Conservation (phyloP, 805 yeast species). For the Brettanomyces sp. region DNA sequence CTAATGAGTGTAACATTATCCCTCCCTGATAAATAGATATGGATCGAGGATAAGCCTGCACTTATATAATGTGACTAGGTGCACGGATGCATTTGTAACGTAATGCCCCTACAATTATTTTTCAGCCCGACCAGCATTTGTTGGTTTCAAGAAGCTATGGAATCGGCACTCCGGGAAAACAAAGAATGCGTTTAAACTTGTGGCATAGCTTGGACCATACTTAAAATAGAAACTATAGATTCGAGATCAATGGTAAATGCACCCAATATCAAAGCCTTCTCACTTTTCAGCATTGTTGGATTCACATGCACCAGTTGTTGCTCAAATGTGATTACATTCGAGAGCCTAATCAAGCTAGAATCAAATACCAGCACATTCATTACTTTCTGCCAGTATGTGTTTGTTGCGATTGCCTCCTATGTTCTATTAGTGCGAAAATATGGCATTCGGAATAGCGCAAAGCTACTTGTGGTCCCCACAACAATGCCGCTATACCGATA, state of each 20-base stretch:
- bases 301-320: conserved; percentile 69
- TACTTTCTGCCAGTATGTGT: conserved; percentile 49
- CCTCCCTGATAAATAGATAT: too few relatives aligned
- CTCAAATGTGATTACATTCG: conserved; percentile 56
- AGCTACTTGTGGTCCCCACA: conserved; percentile 18
- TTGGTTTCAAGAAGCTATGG: too few relatives aligned
- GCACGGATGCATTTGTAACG: too few relatives aligned
- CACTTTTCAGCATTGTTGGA: conserved; percentile 4
- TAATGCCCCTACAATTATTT: too few relatives aligned
- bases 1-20: too few relatives aligned
- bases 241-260: not conserved
- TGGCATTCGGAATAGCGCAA: conserved; percentile 21
- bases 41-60: too few relatives aligned
- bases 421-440: conserved; percentile 15
- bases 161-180: too few relatives aligned
- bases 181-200: too few relatives aligned
- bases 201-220: too few relatives aligned
- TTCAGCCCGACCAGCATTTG: too few relatives aligned
- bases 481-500: conserved; percentile 35
- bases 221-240: too few relatives aligned
- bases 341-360: conserved; percentile 33
- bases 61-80: too few relatives aligned
- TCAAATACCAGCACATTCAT: conserved; percentile 38
- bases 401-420: conserved; percentile 38
- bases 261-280: not conserved